These are phyloP conservation scores for Agroathelia rolfsii DNA, from an alignment of 1,284 basidiomycete species.

Conservation along the genomic window DNA sequence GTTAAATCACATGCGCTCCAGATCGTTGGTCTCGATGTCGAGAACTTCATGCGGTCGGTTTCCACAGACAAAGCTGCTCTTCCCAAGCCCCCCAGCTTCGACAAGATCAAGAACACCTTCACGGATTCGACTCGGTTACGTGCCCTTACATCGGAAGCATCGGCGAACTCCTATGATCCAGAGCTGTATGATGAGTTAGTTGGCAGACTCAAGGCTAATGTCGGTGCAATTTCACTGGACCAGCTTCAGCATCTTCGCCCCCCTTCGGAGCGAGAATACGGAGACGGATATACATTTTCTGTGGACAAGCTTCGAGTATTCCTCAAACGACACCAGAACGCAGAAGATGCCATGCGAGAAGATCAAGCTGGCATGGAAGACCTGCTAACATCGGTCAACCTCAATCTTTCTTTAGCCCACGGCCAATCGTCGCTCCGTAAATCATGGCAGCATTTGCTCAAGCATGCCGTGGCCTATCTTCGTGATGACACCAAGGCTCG, in stretches of 20 bases:
- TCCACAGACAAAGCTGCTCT: slow-evolving; percentile 29
- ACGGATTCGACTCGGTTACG: slow-evolving; percentile 49
- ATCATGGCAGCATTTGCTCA: slow-evolving; percentile 71
- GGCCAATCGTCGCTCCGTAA: slow-evolving; percentile 67
- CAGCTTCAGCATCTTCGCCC: slow-evolving; percentile 59
- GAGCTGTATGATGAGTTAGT: slow-evolving; percentile 50
- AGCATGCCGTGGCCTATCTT: slow-evolving; percentile 54
- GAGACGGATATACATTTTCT: slow-evolving; percentile 72
- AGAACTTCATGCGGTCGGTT: too few species aligned
- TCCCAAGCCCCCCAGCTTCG: slow-evolving; percentile 48
- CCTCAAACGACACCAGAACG: slow-evolving; percentile 28
- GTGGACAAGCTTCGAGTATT: slow-evolving; percentile 37
- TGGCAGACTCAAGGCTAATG: slow-evolving; percentile 32
- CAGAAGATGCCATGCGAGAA: slow-evolving; percentile 29
- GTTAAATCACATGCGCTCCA: slow-evolving; percentile 70
- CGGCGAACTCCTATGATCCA: slow-evolving; percentile 61
- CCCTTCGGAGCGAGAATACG: slow-evolving; percentile 64
- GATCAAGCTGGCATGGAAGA: too few species aligned
- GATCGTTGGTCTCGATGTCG: slow-evolving; percentile 64
- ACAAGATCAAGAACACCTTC: slow-evolving; percentile 44
- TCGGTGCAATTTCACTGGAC: slow-evolving; percentile 47
- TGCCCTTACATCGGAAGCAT: slow-evolving; percentile 58
- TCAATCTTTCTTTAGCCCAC: slow-evolving; percentile 79
- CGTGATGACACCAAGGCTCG: slow-evolving; percentile 47
- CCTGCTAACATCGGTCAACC: slow-evolving; percentile 58